Percentiles rank a stretch among this genome's conserved stretches.
phyloP scores from a whole-genome alignment of 257 asterid species.

The Gynochthodes officinalis region DNA sequence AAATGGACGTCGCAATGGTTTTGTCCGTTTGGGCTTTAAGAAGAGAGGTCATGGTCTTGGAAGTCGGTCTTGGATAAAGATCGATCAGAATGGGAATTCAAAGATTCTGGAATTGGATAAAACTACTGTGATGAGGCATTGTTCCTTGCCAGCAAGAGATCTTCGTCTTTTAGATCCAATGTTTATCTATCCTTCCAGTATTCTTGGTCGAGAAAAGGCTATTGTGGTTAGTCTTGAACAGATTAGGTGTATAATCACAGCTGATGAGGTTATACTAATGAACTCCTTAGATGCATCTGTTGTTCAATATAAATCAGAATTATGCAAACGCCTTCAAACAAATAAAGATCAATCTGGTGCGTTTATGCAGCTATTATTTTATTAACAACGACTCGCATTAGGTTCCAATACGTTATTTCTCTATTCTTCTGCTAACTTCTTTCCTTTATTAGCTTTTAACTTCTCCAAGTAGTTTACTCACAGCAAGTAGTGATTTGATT shows the following conservation, averaged over 20 bases:
- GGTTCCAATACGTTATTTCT: background rate
- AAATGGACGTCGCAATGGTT: conserved; percentile 34
- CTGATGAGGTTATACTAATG: conserved; percentile 94
- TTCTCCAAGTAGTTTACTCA: conserved; percentile 21
- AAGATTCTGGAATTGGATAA: conserved; percentile 82
- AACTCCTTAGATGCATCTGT: conserved; percentile 84
- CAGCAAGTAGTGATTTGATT: conserved; percentile 32
- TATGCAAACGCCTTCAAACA: conserved; percentile 86
- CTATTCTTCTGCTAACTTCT: background rate
- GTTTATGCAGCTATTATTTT: conserved; percentile 3
- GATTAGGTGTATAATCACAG: conserved; percentile 92
- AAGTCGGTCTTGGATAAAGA: conserved; percentile 90
- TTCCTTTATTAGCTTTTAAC: background rate
- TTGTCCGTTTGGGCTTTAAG: conserved; percentile 55
- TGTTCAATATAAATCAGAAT: conserved; percentile 70
- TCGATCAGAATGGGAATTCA: conserved; percentile 71
- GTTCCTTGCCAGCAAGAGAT: conserved; percentile 95
- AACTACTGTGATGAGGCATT: conserved; percentile 77
- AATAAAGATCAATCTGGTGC: conserved; percentile 78
- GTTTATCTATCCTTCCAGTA: conserved; percentile 84
- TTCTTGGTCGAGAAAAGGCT: conserved; percentile 97
- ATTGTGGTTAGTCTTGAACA: conserved; percentile 94
- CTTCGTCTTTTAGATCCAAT: conserved; percentile 96
- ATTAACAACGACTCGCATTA: background rate
- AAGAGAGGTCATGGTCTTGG: conserved; percentile 89